Evolutionary conservation across 2,329 filamentous ascomycete genomes (phyloP).

Genomic region (Zymoseptoria pseudotritici): DNA sequence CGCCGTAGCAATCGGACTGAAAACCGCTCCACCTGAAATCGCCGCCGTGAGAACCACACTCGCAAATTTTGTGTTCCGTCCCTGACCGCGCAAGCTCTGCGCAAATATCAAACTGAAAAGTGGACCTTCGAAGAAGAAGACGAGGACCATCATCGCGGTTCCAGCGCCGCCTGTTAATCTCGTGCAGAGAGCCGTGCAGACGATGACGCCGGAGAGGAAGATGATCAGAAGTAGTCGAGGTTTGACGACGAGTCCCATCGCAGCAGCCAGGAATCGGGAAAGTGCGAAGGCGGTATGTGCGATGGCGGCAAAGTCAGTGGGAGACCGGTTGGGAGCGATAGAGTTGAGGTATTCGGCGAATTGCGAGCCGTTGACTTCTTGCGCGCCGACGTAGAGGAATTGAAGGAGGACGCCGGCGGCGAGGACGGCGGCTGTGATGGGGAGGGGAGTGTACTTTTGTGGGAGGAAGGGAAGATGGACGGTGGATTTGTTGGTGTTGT

Average conservation of each 20-base stretch:
- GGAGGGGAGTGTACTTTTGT: conserved; percentile 34
- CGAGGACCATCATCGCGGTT: conserved; percentile 43
- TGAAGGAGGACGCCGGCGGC: conserved; percentile 47
- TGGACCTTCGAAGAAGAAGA: conserved; percentile 55
- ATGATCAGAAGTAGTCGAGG: conserved; percentile 51
- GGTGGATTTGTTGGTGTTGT: conserved; percentile 42
- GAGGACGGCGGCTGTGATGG: conserved; percentile 51
- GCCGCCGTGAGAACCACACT: conserved; percentile 47
- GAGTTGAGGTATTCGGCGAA: conserved; percentile 39
- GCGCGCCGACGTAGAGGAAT: conserved; percentile 55
- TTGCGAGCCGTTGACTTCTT: conserved; percentile 48
- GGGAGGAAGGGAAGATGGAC: neutral
- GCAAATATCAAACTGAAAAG: conserved; percentile 54
- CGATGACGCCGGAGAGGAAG: conserved; percentile 47
- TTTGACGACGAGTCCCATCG: conserved; percentile 47
- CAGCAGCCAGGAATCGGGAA: conserved; percentile 51
- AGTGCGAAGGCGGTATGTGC: conserved; percentile 52
- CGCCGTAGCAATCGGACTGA: conserved; percentile 49
- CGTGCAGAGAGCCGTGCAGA: conserved; percentile 47
- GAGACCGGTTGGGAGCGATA: conserved; percentile 32
- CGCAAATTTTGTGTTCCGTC: conserved; percentile 51
- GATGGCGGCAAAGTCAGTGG: conserved; percentile 42
- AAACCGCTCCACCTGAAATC: conserved; percentile 47
- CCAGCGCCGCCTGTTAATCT: conserved; percentile 38
- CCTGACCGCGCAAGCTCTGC: conserved; percentile 51